These are phyloP conservation scores for Ramaria rubella DNA, from an alignment of 768 basidiomycete genomes.

Conservation along the genomic window DNA sequence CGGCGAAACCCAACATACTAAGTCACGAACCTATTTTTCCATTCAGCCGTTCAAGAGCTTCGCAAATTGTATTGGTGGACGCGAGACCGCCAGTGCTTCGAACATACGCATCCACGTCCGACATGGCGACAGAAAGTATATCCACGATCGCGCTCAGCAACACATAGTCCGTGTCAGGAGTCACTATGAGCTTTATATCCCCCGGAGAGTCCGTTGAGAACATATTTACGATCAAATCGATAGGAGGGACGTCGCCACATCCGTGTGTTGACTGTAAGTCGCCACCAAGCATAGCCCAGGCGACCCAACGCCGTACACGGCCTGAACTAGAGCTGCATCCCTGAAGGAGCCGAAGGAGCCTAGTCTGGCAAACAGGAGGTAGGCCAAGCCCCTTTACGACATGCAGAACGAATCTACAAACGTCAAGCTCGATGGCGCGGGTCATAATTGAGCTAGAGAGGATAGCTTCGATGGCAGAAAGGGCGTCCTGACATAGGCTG, in stretches of 20 bases:
- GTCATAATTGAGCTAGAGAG: slow-evolving; percentile 35
- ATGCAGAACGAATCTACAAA: not conserved
- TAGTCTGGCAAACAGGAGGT: not conserved
- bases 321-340: slow-evolving; percentile 6
- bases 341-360: slow-evolving; percentile 1
- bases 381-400: not conserved
- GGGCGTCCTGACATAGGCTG: slow-evolving; percentile 42
- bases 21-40: slow-evolving; percentile 51
- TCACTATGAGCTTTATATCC: slow-evolving; percentile 36
- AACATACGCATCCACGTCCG: slow-evolving; percentile 54
- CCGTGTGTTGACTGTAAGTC: slow-evolving; percentile 10
- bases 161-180: slow-evolving; percentile 45
- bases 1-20: not conserved
- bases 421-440: slow-evolving; percentile 17
- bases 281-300: slow-evolving; percentile 41
- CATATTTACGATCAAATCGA: slow-evolving; percentile 43
- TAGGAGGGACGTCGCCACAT: slow-evolving; percentile 35
- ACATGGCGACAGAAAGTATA: slow-evolving; percentile 53
- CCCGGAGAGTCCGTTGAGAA: slow-evolving; percentile 38
- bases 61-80: slow-evolving; percentile 32
- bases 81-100: slow-evolving; percentile 36
- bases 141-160: slow-evolving; percentile 48
- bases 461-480: slow-evolving; percentile 39
- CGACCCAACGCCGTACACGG: slow-evolving; percentile 38
- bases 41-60: slow-evolving; percentile 44